Conservation (phyloP, 306 rosid species). For the Purshia tridentata region DNA sequence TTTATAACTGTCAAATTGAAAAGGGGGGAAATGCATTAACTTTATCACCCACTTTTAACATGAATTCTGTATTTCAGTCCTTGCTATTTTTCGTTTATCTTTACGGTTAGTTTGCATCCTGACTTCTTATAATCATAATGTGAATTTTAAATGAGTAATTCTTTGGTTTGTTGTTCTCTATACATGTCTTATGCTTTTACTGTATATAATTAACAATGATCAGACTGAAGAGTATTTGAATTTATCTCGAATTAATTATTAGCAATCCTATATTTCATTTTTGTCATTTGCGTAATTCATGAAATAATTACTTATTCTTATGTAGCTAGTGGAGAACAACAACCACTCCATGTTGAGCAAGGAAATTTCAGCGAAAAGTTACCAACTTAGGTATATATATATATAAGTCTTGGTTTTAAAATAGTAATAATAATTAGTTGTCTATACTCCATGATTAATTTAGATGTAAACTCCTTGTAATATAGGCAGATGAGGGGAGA, state of each 20-base stretch:
- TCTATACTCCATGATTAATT: not conserved
- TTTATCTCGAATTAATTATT: not conserved
- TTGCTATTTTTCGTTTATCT: not conserved
- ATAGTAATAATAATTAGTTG: not conserved
- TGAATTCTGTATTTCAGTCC: not conserved
- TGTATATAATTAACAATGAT: too few species aligned
- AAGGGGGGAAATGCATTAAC: too few species aligned
- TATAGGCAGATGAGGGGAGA: slow-evolving; percentile 94
- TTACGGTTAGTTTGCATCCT: not conserved
- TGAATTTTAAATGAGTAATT: not conserved
- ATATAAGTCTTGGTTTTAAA: not conserved
- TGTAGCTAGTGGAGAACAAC: slow-evolving; percentile 83
- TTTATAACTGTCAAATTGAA: too few species aligned
- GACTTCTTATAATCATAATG: not conserved
- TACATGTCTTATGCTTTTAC: not conserved
- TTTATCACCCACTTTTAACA: too few species aligned
- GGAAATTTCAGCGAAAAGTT: slow-evolving; percentile 75
- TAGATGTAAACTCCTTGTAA: not conserved
- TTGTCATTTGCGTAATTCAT: not conserved
- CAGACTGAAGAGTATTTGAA: not conserved
- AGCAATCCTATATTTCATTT: not conserved
- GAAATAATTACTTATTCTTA: slow-evolving; percentile 4
- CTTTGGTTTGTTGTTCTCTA: not conserved
- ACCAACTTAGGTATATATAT: slow-evolving; percentile 55
- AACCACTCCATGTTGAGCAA: slow-evolving; percentile 56